phyloP scores from a whole-genome alignment of 345 rosid species.

The Aquilaria sinensis region DNA sequence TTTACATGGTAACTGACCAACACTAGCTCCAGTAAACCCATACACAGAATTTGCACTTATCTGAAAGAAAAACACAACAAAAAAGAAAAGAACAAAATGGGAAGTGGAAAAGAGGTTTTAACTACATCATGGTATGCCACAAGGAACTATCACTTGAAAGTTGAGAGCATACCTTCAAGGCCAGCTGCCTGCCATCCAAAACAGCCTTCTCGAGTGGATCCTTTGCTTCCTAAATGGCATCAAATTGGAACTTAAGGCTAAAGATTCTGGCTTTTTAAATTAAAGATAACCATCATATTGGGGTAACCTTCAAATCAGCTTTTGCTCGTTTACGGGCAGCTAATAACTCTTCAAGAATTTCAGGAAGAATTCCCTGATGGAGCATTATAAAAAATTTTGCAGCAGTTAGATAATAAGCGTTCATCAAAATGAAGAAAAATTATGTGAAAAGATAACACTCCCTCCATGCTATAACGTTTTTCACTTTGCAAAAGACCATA shows the following conservation, averaged over 20 bases:
- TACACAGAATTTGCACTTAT: slow-evolving; percentile 96
- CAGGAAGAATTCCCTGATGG: slow-evolving; percentile 95
- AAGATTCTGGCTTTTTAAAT: background rate
- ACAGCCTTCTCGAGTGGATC: slow-evolving; percentile 98
- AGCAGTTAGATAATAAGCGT: slow-evolving; percentile 5
- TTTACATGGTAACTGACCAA: slow-evolving; percentile 87
- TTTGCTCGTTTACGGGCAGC: slow-evolving; percentile 95
- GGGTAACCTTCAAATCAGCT: slow-evolving; percentile 80
- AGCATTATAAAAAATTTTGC: slow-evolving; percentile 3
- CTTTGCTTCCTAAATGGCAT: slow-evolving; percentile 62
- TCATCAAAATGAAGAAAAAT: background rate
- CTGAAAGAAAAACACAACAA: slow-evolving; percentile 31
- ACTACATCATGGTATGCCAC: background rate
- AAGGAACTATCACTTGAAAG: slow-evolving; percentile 9
- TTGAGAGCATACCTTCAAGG: slow-evolving; percentile 60
- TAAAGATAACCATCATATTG: background rate
- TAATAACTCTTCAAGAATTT: slow-evolving; percentile 92
- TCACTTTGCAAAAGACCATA: too few relatives aligned
- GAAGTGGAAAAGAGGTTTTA: background rate
- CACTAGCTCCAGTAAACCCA: slow-evolving; percentile 97
- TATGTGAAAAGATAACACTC: background rate
- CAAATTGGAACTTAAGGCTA: background rate
- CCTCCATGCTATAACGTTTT: too few relatives aligned
- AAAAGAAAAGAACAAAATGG: slow-evolving; percentile 5
- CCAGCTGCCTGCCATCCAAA: slow-evolving; percentile 94